Evolutionary conservation across 768 basidiomycete genomes (phyloP), one percentile per base, ranked within the genome.

Genomic region (Tulasnella sp.): DNA sequence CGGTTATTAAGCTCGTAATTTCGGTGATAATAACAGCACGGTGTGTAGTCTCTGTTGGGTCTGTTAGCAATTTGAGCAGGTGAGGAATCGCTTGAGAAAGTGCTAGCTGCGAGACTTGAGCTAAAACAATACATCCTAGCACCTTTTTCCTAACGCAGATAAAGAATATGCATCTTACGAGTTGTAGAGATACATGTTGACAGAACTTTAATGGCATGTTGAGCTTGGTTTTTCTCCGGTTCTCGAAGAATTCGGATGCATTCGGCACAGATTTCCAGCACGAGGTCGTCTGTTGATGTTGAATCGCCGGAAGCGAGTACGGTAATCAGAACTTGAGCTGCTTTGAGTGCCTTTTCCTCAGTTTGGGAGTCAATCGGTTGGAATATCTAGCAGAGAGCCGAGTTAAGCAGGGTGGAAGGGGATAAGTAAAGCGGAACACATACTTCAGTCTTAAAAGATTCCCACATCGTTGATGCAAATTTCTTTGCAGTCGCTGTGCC

Each of bases 151-250:
- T 19, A 44, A 16, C 3, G 16, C 43, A 24, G 28, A 54, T 32
- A 47, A 45, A 32, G 59, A 55, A 24, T 53, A 37, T 33, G 9
- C 6, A 0, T 74, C 83, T 42, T 60, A 91, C 91, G 74, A 6
- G 86, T 83, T 10, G 81, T 82, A n/a, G 73, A 67, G 64, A 87
- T 72, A 57, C 90, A 76, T 1, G 78, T 75, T 56, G 82, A 81
- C 28, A 98, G 65, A 28, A 90, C 75, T 62, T 86, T 89, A 40
- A 83, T 82, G 1, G 90, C 91, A 34, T 86, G 79, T 61, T 79
- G 79, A 1, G 92, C 90, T 62, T 90, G 85, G 62, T 76, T 82
- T 68, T 96, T 98, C 64, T 98, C 95, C 0, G 93, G 90, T 61
- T 95, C 87, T 37, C 78, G 75, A 37, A 98, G 66, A 50, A 84